Base-by-base conservation (phyloP, 352 stramenopile genomes). In the Pythium sukuiense region DNA sequence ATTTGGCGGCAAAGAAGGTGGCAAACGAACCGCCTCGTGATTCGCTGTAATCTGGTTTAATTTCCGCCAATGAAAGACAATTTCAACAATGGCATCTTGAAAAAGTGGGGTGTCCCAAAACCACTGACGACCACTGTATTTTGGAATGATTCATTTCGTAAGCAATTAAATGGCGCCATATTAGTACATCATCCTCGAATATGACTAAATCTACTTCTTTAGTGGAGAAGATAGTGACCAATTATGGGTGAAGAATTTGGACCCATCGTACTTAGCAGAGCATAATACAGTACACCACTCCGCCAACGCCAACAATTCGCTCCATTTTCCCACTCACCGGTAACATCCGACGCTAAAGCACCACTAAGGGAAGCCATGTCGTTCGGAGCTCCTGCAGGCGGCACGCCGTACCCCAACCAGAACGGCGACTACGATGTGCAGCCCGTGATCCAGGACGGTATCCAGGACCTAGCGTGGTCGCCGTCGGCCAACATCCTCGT, bases 341-440 rank as follows among this genome's bases (percentile, higher is more conserved):
- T 4, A 16, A 11, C 6, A 11, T 24, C 29, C 35, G n/a, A 27
- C 2, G 33, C 33, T 9, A 43, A 39, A 20, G 6, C 20, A 61
- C 24, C 9, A 33, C 24, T n/a, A 24, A 54, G 13, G 7, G 56
- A 3, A 3, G 30, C 24, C 61, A 67, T 67, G 61, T 67, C 61
- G 52, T 67, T 67, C 41, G 61, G 61, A 14, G 61, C 52, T 46
- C 63, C 81, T 18, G 76, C 74, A 45, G 72, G 76, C 59, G 64
- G 69, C 8, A 79, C 72, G 48, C 78, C 71, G 41, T 90, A 90
- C 66, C 46, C 81, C 27, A 92, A 92, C 72, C 81, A 83, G 27
- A 89, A 92, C 72, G 81, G 76, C 64, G 86, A 94, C 71, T 94
- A 92, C 70, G 85, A 79, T 26, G 81, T 94, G 53, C 77, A 74